These are phyloP conservation scores for Wakefieldia striispora DNA, from an alignment of 768 basidiomycete genomes.

Conservation along the genomic window DNA sequence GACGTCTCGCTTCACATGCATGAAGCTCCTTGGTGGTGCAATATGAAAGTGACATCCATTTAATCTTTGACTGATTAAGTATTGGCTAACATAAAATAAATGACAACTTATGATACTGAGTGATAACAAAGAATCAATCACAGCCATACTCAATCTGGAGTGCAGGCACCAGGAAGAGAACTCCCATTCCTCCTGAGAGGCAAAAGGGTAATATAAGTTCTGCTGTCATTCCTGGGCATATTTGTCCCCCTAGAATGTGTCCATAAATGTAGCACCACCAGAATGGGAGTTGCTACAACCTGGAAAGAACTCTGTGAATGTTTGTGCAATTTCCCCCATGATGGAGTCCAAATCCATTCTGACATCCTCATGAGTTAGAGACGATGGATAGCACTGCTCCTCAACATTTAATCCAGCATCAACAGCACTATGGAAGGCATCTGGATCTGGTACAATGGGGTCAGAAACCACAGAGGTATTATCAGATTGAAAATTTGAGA, in stretches of 20 bases:
- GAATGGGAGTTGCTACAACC: background rate
- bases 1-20: background rate
- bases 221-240: background rate
- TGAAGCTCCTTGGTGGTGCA: background rate
- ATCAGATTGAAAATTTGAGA: too few relatives aligned
- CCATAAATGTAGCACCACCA: constrained; percentile 1
- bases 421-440: too few relatives aligned
- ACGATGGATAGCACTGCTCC: too few relatives aligned
- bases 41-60: background rate
- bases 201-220: background rate
- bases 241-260: background rate
- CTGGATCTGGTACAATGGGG: too few relatives aligned
- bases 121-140: background rate
- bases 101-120: background rate
- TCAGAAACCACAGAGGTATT: too few relatives aligned
- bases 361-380: too few relatives aligned
- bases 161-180: background rate
- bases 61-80: background rate
- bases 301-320: background rate
- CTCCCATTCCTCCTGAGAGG: background rate
- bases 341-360: too few relatives aligned
- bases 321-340: too few relatives aligned
- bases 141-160: background rate
- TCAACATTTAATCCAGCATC: too few relatives aligned
- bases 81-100: background rate